Evolutionary conservation across 352 stramenopile species (phyloP).

Genomic region (Albugo candida): DNA sequence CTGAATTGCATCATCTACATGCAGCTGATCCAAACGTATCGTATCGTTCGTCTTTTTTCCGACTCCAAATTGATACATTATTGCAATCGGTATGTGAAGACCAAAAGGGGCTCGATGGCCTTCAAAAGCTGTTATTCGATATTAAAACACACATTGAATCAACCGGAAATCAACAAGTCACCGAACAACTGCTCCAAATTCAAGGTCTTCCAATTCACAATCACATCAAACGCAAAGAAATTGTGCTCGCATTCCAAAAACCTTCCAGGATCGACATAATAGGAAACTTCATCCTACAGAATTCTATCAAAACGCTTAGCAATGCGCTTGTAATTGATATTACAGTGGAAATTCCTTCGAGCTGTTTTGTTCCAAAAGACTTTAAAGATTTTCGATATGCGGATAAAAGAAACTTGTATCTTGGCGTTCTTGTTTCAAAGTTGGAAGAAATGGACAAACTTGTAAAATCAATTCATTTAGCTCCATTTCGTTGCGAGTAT

Average conservation of each 20-base stretch:
- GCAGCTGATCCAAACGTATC: conserved; percentile 51
- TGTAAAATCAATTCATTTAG: conserved; percentile 32
- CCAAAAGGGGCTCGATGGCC: conserved; percentile 10
- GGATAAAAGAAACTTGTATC: conserved; percentile 78
- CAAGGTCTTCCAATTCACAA: conserved; percentile 39
- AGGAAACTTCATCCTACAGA: conserved; percentile 76
- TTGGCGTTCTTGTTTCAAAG: conserved; percentile 47
- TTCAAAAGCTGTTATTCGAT: conserved; percentile 62
- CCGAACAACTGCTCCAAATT: conserved; percentile 35
- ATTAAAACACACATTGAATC: conserved; percentile 53
- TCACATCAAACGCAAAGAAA: conserved; percentile 67
- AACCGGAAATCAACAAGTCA: conserved; percentile 51
- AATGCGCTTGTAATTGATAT: conserved; percentile 52
- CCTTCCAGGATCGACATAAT: conserved; percentile 63
- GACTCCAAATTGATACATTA: conserved; percentile 72
- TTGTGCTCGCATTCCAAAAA: conserved; percentile 64
- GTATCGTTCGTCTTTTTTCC: conserved; percentile 69
- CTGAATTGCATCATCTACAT: conserved; percentile 60
- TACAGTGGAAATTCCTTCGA: conserved; percentile 54
- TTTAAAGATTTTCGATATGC: conserved; percentile 80
- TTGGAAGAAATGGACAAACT: conserved; percentile 3
- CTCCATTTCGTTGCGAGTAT: conserved; percentile 53
- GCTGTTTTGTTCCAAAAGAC: conserved; percentile 76
- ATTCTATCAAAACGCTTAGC: conserved; percentile 22
- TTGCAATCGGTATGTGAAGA: conserved; percentile 21